Conservation (phyloP, 352 stramenopile species). For the Globisporangium cylindrosporum region DNA sequence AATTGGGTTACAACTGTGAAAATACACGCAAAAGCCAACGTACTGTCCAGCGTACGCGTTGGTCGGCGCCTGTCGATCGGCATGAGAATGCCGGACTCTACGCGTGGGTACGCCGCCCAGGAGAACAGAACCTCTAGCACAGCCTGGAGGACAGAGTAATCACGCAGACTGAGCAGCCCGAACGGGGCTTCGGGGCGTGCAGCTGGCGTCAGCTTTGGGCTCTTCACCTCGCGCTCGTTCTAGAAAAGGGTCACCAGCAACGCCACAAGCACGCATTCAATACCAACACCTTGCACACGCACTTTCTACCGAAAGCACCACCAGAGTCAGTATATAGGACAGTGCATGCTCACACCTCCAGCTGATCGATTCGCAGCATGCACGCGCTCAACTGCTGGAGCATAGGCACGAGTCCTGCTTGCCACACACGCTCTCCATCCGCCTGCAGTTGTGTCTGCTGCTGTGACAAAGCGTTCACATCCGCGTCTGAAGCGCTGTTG, state of each 20-base stretch:
- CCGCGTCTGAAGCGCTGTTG: background rate
- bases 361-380: conserved; percentile 28
- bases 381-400: conserved; percentile 42
- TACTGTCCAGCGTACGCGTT: conserved; percentile 81
- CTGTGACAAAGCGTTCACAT: background rate
- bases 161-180: conserved; percentile 74
- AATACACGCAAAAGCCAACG: conserved; percentile 10
- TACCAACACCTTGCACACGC: background rate
- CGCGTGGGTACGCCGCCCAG: conserved; percentile 56
- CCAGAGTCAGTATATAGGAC: background rate
- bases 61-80: conserved; percentile 61
- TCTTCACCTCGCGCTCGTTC: background rate
- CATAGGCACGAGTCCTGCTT: conserved; percentile 31
- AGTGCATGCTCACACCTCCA: background rate
- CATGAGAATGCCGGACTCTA: conserved; percentile 51
- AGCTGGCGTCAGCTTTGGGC: conserved; percentile 13
- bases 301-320: background rate
- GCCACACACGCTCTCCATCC: conserved; percentile 27
- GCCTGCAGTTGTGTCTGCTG: background rate
- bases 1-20: background rate
- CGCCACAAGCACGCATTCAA: background rate
- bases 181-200: conserved; percentile 42
- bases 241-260: background rate
- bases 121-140: conserved; percentile 73
- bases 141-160: conserved; percentile 83